phyloP scores from a whole-genome alignment of 2,329 filamentous ascomycete species.

The Myotisia sp. region DNA sequence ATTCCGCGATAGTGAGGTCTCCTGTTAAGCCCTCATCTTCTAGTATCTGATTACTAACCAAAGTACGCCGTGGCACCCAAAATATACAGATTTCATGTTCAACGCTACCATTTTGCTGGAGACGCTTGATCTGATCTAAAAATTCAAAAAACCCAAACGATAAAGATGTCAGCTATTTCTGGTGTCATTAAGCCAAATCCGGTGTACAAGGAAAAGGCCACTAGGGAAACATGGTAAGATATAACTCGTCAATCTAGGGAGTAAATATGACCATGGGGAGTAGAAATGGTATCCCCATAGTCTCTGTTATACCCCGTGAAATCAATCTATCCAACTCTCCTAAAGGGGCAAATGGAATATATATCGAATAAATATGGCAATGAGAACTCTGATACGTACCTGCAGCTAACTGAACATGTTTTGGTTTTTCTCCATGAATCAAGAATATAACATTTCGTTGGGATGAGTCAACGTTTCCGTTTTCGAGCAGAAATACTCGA shows the following conservation, averaged over 20 bases:
- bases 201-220: not conserved
- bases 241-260: slow-evolving; percentile 34
- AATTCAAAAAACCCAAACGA: slow-evolving; percentile 8
- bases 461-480: slow-evolving; percentile 83
- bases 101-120: slow-evolving; percentile 74
- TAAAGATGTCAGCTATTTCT: slow-evolving; percentile 43
- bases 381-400: slow-evolving; percentile 43
- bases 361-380: slow-evolving; percentile 9
- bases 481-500: slow-evolving; percentile 93
- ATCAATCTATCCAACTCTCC: not conserved
- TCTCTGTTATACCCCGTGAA: slow-evolving; percentile 25
- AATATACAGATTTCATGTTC: slow-evolving; percentile 95
- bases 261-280: slow-evolving; percentile 45
- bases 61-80: slow-evolving; percentile 83
- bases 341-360: slow-evolving; percentile 6
- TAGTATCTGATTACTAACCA: slow-evolving; percentile 79
- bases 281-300: slow-evolving; percentile 39
- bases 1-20: slow-evolving; percentile 76
- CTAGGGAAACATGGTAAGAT: not conserved
- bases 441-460: slow-evolving; percentile 94
- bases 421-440: slow-evolving; percentile 75
- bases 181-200: slow-evolving; percentile 30
- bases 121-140: slow-evolving; percentile 75
- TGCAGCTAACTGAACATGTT: slow-evolving; percentile 71
- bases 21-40: slow-evolving; percentile 89